Conservation (phyloP, 2,329 filamentous ascomycete species). For the Colletotrichum abscissum region DNA sequence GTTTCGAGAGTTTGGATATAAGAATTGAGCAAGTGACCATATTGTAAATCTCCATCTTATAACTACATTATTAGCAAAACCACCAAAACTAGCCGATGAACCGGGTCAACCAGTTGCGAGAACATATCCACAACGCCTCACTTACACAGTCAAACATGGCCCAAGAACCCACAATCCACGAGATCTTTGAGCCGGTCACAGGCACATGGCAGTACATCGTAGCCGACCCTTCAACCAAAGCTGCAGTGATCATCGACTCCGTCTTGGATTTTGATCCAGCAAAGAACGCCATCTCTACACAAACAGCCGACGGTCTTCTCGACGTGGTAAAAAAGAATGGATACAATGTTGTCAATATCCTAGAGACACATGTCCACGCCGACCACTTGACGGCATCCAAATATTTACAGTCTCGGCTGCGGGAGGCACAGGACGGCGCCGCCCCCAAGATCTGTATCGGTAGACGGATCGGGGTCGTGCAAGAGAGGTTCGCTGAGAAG, state of each 20-base stretch:
- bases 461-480: slow-evolving; percentile 54
- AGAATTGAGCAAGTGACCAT: not conserved
- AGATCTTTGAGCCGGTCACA: slow-evolving; percentile 49
- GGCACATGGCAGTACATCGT: slow-evolving; percentile 67
- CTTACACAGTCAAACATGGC: slow-evolving; percentile 1
- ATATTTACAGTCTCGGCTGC: slow-evolving; percentile 61
- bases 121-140: not conserved
- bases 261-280: slow-evolving; percentile 64
- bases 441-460: slow-evolving; percentile 53
- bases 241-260: slow-evolving; percentile 65
- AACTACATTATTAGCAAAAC: not conserved
- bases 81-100: not conserved
- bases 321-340: slow-evolving; percentile 50
- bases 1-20: not conserved
- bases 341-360: slow-evolving; percentile 59
- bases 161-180: slow-evolving; percentile 46
- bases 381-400: slow-evolving; percentile 66
- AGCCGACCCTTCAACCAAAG: slow-evolving; percentile 55
- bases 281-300: slow-evolving; percentile 53
- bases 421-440: slow-evolving; percentile 26
- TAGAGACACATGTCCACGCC: slow-evolving; percentile 69
- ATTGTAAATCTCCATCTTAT: not conserved
- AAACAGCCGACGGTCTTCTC: slow-evolving; percentile 60
- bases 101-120: not conserved
- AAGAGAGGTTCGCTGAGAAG: slow-evolving; percentile 51